Evolutionary conservation across 1,139 yeast species (phyloP).

Genomic region (Pichia sp.): DNA sequence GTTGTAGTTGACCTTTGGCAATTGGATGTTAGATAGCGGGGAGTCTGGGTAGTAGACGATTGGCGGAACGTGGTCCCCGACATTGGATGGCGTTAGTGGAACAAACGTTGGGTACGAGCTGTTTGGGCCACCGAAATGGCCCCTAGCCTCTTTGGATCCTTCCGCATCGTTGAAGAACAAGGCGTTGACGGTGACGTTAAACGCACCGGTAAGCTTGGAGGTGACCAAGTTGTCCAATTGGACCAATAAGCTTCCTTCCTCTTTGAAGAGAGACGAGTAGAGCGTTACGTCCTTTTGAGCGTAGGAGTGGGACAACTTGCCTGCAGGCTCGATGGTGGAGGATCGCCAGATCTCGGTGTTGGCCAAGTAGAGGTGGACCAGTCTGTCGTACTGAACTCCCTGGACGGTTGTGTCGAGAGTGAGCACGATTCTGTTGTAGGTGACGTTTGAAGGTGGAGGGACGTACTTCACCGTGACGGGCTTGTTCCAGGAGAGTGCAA

Average conservation of each 20-base stretch:
- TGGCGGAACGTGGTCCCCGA: slow-evolving; percentile 37
- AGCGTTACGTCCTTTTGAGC: slow-evolving; percentile 62
- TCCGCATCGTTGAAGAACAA: slow-evolving; percentile 42
- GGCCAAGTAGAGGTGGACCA: slow-evolving; percentile 63
- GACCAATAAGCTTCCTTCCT: slow-evolving; percentile 41
- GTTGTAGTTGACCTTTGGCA: slow-evolving; percentile 44
- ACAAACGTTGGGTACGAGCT: slow-evolving; percentile 31
- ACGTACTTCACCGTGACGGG: slow-evolving; percentile 42
- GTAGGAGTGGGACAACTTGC: slow-evolving; percentile 40
- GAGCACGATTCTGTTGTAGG: slow-evolving; percentile 59
- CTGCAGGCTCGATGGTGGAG: slow-evolving; percentile 75
- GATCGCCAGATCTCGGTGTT: slow-evolving; percentile 79
- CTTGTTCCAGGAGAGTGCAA: slow-evolving; percentile 57
- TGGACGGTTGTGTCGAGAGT: slow-evolving; percentile 53
- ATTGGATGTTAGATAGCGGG: slow-evolving; percentile 31
- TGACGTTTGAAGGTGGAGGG: slow-evolving; percentile 31
- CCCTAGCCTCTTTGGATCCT: background rate
- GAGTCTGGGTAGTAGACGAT: slow-evolving; percentile 41
- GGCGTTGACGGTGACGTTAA: slow-evolving; percentile 50
- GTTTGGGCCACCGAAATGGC: background rate
- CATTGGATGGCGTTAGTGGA: slow-evolving; percentile 32
- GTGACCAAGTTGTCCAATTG: slow-evolving; percentile 66
- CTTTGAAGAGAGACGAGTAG: slow-evolving; percentile 48
- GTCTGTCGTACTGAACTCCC: slow-evolving; percentile 74
- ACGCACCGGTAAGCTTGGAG: slow-evolving; percentile 55